Conservation (phyloP, 1,284 basidiomycete species). For the Rhodotorula glutinis region DNA sequence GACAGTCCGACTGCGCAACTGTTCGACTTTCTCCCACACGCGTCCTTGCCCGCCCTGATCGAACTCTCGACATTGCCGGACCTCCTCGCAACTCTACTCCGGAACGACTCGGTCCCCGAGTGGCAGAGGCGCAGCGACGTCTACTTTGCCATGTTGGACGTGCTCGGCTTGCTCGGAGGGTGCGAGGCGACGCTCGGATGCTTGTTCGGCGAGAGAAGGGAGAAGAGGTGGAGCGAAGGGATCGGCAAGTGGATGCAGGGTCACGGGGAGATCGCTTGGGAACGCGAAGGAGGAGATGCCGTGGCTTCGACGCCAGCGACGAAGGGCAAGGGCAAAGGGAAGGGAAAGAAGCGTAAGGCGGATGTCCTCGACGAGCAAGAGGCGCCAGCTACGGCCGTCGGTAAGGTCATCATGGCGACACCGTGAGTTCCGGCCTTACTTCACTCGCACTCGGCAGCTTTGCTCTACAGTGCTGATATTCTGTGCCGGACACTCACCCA, state of each 20-base stretch:
- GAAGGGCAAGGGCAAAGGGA: slow-evolving; percentile 1
- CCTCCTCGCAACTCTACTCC: slow-evolving; percentile 52
- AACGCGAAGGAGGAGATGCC: not conserved
- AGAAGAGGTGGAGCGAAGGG: slow-evolving; percentile 51
- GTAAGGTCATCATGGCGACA: not conserved
- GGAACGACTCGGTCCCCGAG: slow-evolving; percentile 59
- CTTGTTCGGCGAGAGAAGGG: slow-evolving; percentile 52
- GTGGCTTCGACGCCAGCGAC: not conserved
- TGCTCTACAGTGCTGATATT: not conserved
- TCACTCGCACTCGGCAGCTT: too few relatives aligned
- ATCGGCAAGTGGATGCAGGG: slow-evolving; percentile 57
- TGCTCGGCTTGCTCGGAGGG: slow-evolving; percentile 56
- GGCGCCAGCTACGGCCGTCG: not conserved
- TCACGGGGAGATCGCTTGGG: slow-evolving; percentile 52
- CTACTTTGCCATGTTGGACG: slow-evolving; percentile 55
- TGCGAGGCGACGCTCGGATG: slow-evolving; percentile 56
- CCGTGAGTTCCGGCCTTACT: slow-evolving; percentile 3
- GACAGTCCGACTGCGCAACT: slow-evolving; percentile 14
- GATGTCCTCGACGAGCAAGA: not conserved
- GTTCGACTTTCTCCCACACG: slow-evolving; percentile 57
- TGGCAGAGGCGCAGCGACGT: slow-evolving; percentile 55
- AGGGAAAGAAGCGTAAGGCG: slow-evolving; percentile 3
- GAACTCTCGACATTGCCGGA: slow-evolving; percentile 49
- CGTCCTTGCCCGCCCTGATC: slow-evolving; percentile 52
- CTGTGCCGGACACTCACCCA: slow-evolving; percentile 48